Evolutionary conservation across 2,329 filamentous ascomycete species (phyloP).

Genomic region (Diaporthe ilicicola): DNA sequence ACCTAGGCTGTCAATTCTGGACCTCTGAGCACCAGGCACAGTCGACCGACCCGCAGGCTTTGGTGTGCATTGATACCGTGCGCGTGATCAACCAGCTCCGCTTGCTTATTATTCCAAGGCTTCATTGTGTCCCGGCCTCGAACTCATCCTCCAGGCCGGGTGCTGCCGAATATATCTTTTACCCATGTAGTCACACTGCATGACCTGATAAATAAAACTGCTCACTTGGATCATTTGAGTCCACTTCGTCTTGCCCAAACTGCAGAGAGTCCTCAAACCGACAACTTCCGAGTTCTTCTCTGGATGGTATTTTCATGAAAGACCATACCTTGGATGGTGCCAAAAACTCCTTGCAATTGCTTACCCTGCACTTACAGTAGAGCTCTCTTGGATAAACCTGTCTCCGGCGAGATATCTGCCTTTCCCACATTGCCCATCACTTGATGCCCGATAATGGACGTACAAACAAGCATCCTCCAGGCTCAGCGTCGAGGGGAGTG

Average conservation of each 20-base stretch:
- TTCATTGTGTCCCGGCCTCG: not conserved
- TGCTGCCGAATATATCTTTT: not conserved
- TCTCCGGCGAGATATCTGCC: no score
- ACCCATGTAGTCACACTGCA: not conserved
- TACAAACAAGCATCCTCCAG: not conserved
- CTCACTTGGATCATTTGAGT: not conserved
- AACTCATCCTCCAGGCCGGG: not conserved
- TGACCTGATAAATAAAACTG: not conserved
- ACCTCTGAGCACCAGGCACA: not conserved
- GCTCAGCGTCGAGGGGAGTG: not conserved
- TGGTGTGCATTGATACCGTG: not conserved
- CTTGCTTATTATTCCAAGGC: slow-evolving; percentile 9
- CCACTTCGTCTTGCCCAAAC: no score
- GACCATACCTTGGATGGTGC: not conserved
- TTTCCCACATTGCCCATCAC: not conserved
- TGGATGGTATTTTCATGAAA: not conserved
- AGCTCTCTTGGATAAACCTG: not conserved
- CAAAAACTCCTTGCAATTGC: not conserved
- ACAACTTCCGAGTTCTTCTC: not conserved
- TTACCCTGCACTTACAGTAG: not conserved
- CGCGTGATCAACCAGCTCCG: slow-evolving; percentile 3
- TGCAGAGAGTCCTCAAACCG: not conserved
- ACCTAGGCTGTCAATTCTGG: no score
- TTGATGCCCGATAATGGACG: not conserved
- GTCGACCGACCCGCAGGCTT: not conserved